Evolutionary conservation across 805 yeast species (phyloP), one percentile per base, ranked within the genome.

Genomic region (Saccharomycopsis olivae): DNA sequence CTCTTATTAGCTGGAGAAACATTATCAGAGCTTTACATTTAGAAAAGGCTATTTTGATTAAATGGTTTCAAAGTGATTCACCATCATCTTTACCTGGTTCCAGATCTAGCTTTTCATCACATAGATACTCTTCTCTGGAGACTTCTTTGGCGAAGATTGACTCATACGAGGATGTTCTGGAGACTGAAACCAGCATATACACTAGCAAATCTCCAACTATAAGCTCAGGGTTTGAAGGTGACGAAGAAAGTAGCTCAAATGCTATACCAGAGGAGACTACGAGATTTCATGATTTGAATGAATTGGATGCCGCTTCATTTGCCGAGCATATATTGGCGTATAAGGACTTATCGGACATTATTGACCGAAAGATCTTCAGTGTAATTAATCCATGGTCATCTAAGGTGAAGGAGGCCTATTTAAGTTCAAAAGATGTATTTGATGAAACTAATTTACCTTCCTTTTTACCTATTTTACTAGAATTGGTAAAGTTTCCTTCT

Each of bases 1-100:
- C 95, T 1, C 64, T 89, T 41, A 76, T 72, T 29, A 80, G 96
- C 0, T 89, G 96, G 96, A 66, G 72, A 20, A 74, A 86, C 5
- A 75, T 85, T 29, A 74, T 87, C 0, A 71, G 69, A 33, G 81
- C 86, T 1, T 73, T 88, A 16, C 68, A 70, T 34, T 59, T 74
- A 27, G 87, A 80, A 51, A 62, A 78, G 2, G 60, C 66, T 13
- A 68, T 78, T 4, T 60, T 92, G 46, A 69, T 71, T 46, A 58
- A 67, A 32, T 87, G 96, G 96, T 45, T 37, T n/a, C 25, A 23
- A 23, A 23, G 25, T 23, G 6, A 8, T 8, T 23, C 25, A 8
- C 6, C 10, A 8, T 10, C 25, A 8, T 8, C 10, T 23, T 8
- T 8, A 23, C 25, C 25, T 8, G n/a, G n/a, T n/a, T 23, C 25